These are phyloP conservation scores for Coemansia sp. DNA, from an alignment of 192 early-diverging fungal species.

Conservation along the genomic window DNA sequence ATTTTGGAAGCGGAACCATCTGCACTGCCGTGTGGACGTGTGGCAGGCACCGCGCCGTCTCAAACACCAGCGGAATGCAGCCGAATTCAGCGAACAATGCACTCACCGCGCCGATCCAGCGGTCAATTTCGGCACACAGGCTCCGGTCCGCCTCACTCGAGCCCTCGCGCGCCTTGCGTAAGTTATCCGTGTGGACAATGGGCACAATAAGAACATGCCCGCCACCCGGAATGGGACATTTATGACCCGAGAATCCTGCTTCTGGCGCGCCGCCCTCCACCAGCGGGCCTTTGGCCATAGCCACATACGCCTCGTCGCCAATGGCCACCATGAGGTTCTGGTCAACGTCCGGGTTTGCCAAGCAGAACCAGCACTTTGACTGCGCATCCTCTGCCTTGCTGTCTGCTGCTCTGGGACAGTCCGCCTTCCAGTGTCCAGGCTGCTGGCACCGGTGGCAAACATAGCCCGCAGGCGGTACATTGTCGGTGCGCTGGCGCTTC, in stretches of 20 bases:
- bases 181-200: conserved; percentile 54
- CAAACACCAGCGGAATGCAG: conserved; percentile 69
- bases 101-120: conserved; percentile 33
- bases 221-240: conserved; percentile 66
- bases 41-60: conserved; percentile 61
- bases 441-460: conserved; percentile 54
- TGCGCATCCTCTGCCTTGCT: conserved; percentile 27
- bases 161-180: conserved; percentile 36
- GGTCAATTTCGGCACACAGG: conserved; percentile 58
- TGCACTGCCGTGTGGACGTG: conserved; percentile 39
- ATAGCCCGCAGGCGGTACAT: conserved; percentile 46
- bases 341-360: conserved; percentile 84
- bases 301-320: conserved; percentile 75
- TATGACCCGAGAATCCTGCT: conserved; percentile 11
- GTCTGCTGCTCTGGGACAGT: conserved; percentile 40
- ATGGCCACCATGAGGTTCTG: conserved; percentile 89
- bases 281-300: conserved; percentile 87
- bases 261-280: conserved; percentile 36
- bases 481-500: conserved; percentile 26
- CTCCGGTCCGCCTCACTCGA: conserved; percentile 43
- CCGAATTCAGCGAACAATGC: conserved; percentile 57
- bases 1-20: conserved; percentile 35
- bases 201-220: conserved; percentile 80
- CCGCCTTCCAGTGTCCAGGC: conserved; percentile 54
- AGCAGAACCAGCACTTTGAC: conserved; percentile 89